Evolutionary conservation across 2,329 filamentous ascomycete genomes (phyloP), one percentile per base, ranked within the genome.

Genomic region (Pezizomycotina sp.): DNA sequence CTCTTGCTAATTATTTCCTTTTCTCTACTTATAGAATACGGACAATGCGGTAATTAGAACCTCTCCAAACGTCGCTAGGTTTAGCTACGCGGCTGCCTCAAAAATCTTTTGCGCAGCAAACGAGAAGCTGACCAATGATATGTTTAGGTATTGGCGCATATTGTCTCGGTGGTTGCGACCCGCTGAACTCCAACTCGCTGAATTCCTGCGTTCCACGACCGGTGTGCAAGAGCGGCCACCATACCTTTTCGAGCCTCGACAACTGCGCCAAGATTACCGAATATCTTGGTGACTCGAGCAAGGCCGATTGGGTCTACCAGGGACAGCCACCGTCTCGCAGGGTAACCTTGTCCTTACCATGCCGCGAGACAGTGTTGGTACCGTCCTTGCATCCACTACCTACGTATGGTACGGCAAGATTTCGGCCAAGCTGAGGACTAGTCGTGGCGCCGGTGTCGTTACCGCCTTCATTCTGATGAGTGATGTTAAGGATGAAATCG

Each of bases 321-420:
- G 89, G 89, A 47, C 68, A 71, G 51, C 74, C 82, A 9, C 64
- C 79, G 26, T 57, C 20, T 74, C 75, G 59, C 62, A 79, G 39
- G 69, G 74, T 55, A 71, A 73, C 46, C 63, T 89, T 2, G 64
- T 93, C 33, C 64, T 98, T 53, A 95, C 86, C 48, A 92, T 98
- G 86, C 73, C 80, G 26, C 69, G 76, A 47, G 68, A 77, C 50
- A 84, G 78, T 21, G 77, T 81, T 25, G 89, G 89, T 36, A 93
- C 89, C 6, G 71, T 98, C 28, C 61, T 98, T 36, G 78, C 83
- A 15, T 74, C 70, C 47, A 86, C 82, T 39, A 66, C 72, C 48
- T 95, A 93, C 60, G 75, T 98, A 60, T 95, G 89, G 89, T 98
- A 95, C 58, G 89, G 89, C 54, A 92, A 79, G 58, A 75, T 92